A percentile compares a stretch with the other conserved stretches of the same genome.
phyloP scores from a whole-genome alignment of 805 yeast genomes.

The Candida orba region DNA sequence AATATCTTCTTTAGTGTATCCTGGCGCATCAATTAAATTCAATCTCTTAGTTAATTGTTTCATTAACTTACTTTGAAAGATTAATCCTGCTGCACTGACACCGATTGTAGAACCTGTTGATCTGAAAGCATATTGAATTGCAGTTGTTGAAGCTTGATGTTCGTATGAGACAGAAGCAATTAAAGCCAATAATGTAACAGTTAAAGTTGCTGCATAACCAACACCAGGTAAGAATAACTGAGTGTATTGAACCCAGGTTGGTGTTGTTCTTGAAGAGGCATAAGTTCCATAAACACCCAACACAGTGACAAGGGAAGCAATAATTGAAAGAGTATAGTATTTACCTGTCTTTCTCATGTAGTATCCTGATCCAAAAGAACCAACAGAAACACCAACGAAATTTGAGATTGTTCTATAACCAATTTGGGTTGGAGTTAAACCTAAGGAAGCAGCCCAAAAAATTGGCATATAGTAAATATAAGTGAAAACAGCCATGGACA shows the following conservation, averaged over 20 bases:
- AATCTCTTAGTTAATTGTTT: constrained; percentile 21
- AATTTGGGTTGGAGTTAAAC: constrained; percentile 45
- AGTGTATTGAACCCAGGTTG: constrained; percentile 33
- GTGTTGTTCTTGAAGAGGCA: constrained; percentile 16
- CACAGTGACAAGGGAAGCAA: constrained; percentile 35
- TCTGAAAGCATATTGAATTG: constrained; percentile 83
- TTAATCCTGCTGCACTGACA: constrained; percentile 60
- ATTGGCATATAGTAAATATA: constrained; percentile 66
- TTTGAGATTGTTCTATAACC: constrained; percentile 52
- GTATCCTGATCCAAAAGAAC: constrained; percentile 60
- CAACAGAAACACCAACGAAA: constrained; percentile 59
- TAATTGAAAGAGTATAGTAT: constrained; percentile 43
- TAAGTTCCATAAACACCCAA: constrained; percentile 38
- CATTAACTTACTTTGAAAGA: constrained; percentile 47
- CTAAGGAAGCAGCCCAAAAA: constrained; percentile 48
- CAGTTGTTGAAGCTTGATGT: constrained; percentile 79
- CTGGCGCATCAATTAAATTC: constrained; percentile 11
- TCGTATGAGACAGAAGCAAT: constrained; percentile 66
- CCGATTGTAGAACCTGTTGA: constrained; percentile 85
- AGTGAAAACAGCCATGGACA: constrained; percentile 61
- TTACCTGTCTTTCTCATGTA: constrained; percentile 63
- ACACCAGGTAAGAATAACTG: constrained; percentile 50
- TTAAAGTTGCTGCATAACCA: constrained; percentile 60
- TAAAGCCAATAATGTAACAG: constrained; percentile 66
- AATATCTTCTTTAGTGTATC: constrained; percentile 14